Base-by-base conservation (phyloP, 495 filamentous ascomycete species). In the Staphylotrichum longicolle region DNA sequence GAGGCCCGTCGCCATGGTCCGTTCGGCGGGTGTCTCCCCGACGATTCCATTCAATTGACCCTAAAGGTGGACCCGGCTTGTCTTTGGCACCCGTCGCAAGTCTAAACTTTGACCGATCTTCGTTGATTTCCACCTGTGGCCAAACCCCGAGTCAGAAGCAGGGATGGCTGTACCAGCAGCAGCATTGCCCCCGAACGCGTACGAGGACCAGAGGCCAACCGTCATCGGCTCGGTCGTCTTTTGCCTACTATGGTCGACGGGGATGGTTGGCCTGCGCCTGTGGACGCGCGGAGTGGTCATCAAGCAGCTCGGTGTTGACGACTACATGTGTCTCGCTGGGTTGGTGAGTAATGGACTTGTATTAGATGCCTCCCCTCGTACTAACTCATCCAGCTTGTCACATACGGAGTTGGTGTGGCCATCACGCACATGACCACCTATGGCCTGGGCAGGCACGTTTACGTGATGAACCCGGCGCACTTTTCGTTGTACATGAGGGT, bases 401-500 rank as follows among this genome's bases (percentile, higher is more conserved):
- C 45, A 12, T 63, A 60, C 55, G 64, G 61, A 44, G 56, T 57
- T 1, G 66, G 62, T 8, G 60, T 70, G 4, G 62, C 65, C 58
- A 64, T 69, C 5, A 60, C 57, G 3, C 59, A 71, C 59, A 69
- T 67, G 69, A 71, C 71, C 2, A 57, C n/a, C 0, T 65, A 60
- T 37, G 65, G 66, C 7, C 49, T 71, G 48, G 69, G 69, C 8
- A 61, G 51, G 20, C 70, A 71, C 37, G 30, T 69, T 40, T 65
- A 61, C 32, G 46, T 62, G n/a, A 65, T 70, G 37, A 35, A 67
- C 0, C 61, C 30, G 1, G 30, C 12, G 7, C 27, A 64, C 41
- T 66, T 73, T 15, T 62, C 69, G 12, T 14, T 58, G 6, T 72
- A 70, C 15, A 59, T 72, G 6, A 55, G 63, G 48, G 68, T 70